A percentile compares a stretch with the other conserved stretches of the same genome.
phyloP scores from a whole-genome alignment of 495 filamentous ascomycete species.

The Penicillium steckii region DNA sequence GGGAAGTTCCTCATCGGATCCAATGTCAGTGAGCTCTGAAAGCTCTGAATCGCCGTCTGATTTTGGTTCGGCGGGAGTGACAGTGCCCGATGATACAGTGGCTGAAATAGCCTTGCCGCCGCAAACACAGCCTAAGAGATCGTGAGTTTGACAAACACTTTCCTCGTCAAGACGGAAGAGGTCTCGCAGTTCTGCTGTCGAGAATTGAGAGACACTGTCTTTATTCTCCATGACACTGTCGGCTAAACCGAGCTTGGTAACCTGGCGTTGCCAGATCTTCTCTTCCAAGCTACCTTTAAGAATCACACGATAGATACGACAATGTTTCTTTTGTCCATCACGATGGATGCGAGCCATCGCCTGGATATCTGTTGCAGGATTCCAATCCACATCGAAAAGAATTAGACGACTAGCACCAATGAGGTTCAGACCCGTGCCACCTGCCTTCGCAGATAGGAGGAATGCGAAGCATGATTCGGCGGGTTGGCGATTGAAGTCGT shows the following conservation, averaged over 20 bases:
- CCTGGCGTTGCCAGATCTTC: conserved; percentile 82
- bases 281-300: conserved; percentile 75
- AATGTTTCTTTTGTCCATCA: conserved; percentile 70
- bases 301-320: conserved; percentile 72
- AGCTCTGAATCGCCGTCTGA: conserved; percentile 16
- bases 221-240: conserved; percentile 68
- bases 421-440: conserved; percentile 74
- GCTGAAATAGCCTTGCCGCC: conserved; percentile 50
- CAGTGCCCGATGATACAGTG: conserved; percentile 1
- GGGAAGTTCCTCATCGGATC: conserved; percentile 25
- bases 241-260: conserved; percentile 71
- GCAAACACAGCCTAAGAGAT: conserved; percentile 66
- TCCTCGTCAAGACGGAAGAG: conserved; percentile 68
- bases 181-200: conserved; percentile 66
- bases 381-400: conserved; percentile 84
- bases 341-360: conserved; percentile 86
- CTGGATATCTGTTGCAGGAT: conserved; percentile 76
- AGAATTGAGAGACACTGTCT: conserved; percentile 57
- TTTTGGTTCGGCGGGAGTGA: conserved; percentile 8
- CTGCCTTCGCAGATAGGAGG: conserved; percentile 75
- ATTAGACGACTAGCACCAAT: conserved; percentile 74
- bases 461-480: conserved; percentile 65
- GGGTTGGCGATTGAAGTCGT: conserved; percentile 68
- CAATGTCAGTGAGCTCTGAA: conserved; percentile 24
- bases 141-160: conserved; percentile 61